Base-by-base conservation (phyloP, 1,284 basidiomycete species). In the Pseudozyma tsukubaensis region DNA sequence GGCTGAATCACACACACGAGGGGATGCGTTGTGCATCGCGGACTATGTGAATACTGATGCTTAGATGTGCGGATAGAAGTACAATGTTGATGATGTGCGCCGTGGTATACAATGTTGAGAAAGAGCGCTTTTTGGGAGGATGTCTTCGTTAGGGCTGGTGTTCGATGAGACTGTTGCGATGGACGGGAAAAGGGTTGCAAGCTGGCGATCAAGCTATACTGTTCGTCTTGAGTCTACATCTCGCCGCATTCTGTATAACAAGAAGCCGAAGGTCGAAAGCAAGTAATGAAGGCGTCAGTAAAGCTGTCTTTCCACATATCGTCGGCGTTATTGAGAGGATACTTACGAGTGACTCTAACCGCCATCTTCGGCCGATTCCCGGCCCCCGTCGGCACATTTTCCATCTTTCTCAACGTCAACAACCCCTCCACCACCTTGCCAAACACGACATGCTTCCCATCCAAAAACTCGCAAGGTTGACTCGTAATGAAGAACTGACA, bases 401-500 rank as follows among this genome's bases (percentile, higher is more conserved):
- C 83, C 63, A 84, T 83, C 74, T 81, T 82, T 19, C 83, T 59
- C 34, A 84, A 58, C 12, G 78, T 82, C 32, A 84, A 58, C 62
- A 82, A 53, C 4, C 83, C 83, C 36, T 84, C 83, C 16, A 82
- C 59, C 53, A 97, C 92, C 73, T 90, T 91, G 12, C 94, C 94
- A 80, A 97, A 97, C 1, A 97, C 94, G 68, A 93, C 91, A 84
- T 97, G 94, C 84, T 97, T 97, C 55, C 92, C 92, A 82, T 97
- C 94, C 43, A 97, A 88, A 85, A 98, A 99, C 75, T 94, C 92
- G 71, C 94, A 95, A 64, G 92, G 92, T 14, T 91, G 93, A 0
- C 93, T 94, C 0, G 96, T 99, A 81, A 99, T 92, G 88, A 99
- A 99, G 88, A 99, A 99, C 90, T 97, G 80, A 55, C 80, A 82